Base-by-base conservation (phyloP, 2,329 filamentous ascomycete species). In the Paraphaeosphaeria minitans region DNA sequence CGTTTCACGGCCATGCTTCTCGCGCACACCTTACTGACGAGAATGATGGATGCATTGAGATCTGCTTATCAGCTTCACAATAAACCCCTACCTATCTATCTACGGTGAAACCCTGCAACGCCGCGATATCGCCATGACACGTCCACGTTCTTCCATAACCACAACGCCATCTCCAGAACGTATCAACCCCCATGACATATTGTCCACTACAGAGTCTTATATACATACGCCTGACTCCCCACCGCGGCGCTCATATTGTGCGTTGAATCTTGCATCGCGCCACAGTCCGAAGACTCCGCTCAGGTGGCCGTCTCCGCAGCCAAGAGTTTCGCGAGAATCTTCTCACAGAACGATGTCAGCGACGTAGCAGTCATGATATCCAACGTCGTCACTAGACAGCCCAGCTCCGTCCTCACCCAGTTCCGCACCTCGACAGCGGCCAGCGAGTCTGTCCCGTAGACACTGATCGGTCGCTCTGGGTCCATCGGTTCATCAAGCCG, bases 361-460 rank as follows among this genome's bases (percentile, higher is more conserved):
- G 58, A 57, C n/a, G 24, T 55, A 21, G 66, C 66, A 52, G 51
- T 62, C 24, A 55, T 60, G 21, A 68, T 55, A 29, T 68, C 65
- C 39, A 68, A 47, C 1, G 60, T 61, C 41, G 55, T 62, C n/a
- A 68, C 37, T 27, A 60, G 55, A 6, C 51, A 56, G 14, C 57
- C 58, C 29, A 65, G n/a, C 39, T 65, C 59, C 29, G 50, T 56
- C 21, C 61, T 52, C 3, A 65, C 29, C 66, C 65, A 68, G 27
- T 66, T 66, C 14, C 65, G 56, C 8, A 67, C 27, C 56, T 68
- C 66, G 37, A 68, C 65, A 16, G 65, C 61, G 5, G 60, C 53
- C 29, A 68, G 50, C 1, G 61, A 66, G 41, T 68, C 66, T 5
- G 66, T 53, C 4, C 66, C 66, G 27, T 67, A 68, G 9, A 49